Evolutionary conservation across 768 basidiomycete genomes (phyloP).

Genomic region (Mycena chlorophos): DNA sequence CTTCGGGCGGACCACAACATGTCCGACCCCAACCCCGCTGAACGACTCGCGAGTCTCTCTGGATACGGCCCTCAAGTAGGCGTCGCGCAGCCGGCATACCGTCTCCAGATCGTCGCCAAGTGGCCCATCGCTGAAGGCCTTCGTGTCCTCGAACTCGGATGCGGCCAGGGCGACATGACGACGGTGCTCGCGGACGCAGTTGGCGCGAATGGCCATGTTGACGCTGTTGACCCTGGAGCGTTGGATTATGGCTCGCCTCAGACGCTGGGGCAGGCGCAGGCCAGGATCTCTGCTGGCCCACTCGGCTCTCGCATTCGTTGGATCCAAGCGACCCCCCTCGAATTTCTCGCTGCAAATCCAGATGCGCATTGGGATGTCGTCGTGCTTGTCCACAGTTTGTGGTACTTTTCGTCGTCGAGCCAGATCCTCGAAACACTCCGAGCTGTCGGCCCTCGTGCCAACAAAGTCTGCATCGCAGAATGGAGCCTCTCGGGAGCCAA

Average conservation of each 20-base stretch:
- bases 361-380: constrained; percentile 32
- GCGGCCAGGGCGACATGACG: constrained; percentile 44
- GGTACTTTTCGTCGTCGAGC: constrained; percentile 41
- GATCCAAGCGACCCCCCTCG: constrained; percentile 32
- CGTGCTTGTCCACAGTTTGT: constrained; percentile 37
- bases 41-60: constrained; percentile 17
- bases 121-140: constrained; percentile 32
- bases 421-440: constrained; percentile 30
- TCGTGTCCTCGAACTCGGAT: constrained; percentile 40
- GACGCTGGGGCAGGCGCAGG: constrained; percentile 40
- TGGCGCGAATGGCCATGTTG: constrained; percentile 36
- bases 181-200: constrained; percentile 36
- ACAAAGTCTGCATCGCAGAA: constrained; percentile 35
- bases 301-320: constrained; percentile 38
- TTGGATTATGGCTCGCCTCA: constrained; percentile 37
- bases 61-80: constrained; percentile 15
- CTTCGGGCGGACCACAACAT: not conserved
- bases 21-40: constrained; percentile 2
- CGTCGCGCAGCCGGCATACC: constrained; percentile 30
- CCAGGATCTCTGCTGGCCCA: constrained; percentile 27
- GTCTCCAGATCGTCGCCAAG: constrained; percentile 31
- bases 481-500: constrained; percentile 29
- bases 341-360: constrained; percentile 24
- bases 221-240: constrained; percentile 40
- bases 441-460: constrained; percentile 26